A percentile compares a stretch with the other conserved stretches of the same genome.
These are phyloP conservation scores for Avena atlantica DNA, from an alignment of 176 grass and related monocot genomes.

Conservation along the genomic window DNA sequence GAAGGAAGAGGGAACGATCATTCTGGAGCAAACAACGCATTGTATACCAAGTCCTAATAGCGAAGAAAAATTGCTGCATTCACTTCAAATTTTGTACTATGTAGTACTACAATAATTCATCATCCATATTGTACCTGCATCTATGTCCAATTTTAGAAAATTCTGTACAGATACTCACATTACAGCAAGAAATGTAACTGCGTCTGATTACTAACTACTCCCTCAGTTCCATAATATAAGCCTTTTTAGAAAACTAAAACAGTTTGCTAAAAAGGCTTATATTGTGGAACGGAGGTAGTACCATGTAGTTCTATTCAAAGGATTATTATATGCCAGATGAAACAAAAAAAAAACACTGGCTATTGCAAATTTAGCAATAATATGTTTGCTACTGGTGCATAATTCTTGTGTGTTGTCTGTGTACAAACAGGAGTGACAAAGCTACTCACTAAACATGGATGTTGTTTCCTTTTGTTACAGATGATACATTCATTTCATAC, in stretches of 20 bases:
- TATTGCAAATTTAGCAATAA: neutral
- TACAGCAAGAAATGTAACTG: conserved; percentile 22
- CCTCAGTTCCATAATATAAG: too few relatives aligned
- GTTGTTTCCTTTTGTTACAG: conserved; percentile 8
- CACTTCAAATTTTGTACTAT: neutral
- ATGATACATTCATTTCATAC: conserved; percentile 16
- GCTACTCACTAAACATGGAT: neutral
- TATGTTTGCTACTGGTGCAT: conserved; percentile 6
- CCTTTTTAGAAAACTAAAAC: too few relatives aligned
- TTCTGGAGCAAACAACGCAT: conserved; percentile 30
- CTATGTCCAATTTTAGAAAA: conserved; percentile 20
- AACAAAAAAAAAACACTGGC: neutral
- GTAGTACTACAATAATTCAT: neutral
- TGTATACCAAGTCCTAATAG: neutral
- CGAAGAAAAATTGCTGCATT: neutral
- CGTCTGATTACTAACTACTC: neutral
- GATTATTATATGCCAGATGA: neutral
- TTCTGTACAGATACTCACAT: conserved; percentile 22
- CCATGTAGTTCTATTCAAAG: neutral
- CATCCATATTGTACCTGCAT: conserved; percentile 19
- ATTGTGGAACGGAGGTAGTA: neutral
- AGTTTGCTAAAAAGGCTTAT: too few relatives aligned
- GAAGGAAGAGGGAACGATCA: neutral
- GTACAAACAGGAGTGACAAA: neutral
- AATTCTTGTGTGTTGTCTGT: neutral